Percentiles rank a stretch among this genome's conserved stretches.
These are phyloP conservation scores for Malassezia furfur DNA, from an alignment of 1,284 basidiomycete species.

Conservation along the genomic window DNA sequence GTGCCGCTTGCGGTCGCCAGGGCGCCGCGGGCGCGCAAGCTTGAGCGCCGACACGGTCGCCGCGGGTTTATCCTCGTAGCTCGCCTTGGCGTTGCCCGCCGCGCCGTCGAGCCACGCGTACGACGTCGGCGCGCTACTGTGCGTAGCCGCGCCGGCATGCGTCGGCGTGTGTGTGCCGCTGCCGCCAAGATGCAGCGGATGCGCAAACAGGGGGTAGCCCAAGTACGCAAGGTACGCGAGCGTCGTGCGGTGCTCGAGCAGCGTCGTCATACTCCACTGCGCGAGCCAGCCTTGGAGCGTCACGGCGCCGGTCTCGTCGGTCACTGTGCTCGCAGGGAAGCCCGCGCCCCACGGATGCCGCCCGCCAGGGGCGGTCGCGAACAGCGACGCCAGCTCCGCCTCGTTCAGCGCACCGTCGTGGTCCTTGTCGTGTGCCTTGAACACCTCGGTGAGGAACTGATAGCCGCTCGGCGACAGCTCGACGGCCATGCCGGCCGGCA, in stretches of 20 bases:
- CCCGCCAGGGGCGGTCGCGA: conserved; percentile 73
- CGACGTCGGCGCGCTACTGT: conserved; percentile 9
- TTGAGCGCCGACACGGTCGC: conserved; percentile 38
- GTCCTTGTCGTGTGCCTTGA: conserved; percentile 94
- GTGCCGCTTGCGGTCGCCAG: conserved; percentile 63
- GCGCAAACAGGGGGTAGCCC: conserved; percentile 58
- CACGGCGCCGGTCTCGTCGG: conserved; percentile 78
- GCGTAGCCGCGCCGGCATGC: conserved; percentile 8
- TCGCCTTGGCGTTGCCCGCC: not conserved
- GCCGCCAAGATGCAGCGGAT: conserved; percentile 7
- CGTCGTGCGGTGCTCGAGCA: conserved; percentile 81
- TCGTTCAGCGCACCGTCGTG: conserved; percentile 83
- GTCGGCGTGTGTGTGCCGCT: conserved; percentile 14
- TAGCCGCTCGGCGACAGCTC: conserved; percentile 87
- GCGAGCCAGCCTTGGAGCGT: conserved; percentile 96
- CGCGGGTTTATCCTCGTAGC: conserved; percentile 18
- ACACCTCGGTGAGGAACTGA: conserved; percentile 93
- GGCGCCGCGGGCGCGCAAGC: conserved; percentile 53
- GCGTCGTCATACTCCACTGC: conserved; percentile 98
- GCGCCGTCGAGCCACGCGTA: conserved; percentile 18
- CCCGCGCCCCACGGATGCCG: conserved; percentile 40
- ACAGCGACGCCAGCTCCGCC: conserved; percentile 76
- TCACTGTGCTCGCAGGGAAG: conserved; percentile 66
- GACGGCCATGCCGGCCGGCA: conserved; percentile 83
- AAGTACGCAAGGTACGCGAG: conserved; percentile 92